These are phyloP conservation scores for Craterostigma plantagineum DNA, from an alignment of 257 asterid species.

Conservation along the genomic window DNA sequence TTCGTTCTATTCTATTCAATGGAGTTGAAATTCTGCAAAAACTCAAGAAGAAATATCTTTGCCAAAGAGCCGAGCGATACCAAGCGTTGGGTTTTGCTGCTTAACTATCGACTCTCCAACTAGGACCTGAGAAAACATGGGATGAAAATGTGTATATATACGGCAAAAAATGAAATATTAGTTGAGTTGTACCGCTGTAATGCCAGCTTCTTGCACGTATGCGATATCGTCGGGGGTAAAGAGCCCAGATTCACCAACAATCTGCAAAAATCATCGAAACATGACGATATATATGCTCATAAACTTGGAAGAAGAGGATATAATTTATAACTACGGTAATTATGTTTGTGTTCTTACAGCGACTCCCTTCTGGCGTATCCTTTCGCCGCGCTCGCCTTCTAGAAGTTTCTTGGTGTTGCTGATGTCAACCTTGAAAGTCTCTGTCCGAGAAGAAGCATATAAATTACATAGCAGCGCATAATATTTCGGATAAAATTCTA, in stretches of 20 bases:
- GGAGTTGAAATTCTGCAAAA: background rate
- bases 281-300: background rate
- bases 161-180: background rate
- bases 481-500: background rate
- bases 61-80: constrained; percentile 60
- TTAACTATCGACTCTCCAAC: constrained; percentile 90
- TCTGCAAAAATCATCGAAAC: constrained; percentile 20
- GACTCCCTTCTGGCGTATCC: constrained; percentile 43
- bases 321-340: too few species aligned
- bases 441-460: constrained; percentile 19
- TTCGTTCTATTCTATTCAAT: background rate
- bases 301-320: too few species aligned
- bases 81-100: constrained; percentile 57
- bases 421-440: constrained; percentile 78
- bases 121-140: constrained; percentile 32
- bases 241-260: constrained; percentile 95
- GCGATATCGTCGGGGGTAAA: constrained; percentile 86
- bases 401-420: constrained; percentile 73
- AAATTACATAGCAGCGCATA: background rate
- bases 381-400: constrained; percentile 77
- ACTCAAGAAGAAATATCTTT: constrained; percentile 41
- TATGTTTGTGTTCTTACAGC: constrained; percentile 17
- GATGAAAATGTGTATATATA: too few species aligned
- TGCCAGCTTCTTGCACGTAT: constrained; percentile 77
- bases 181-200: constrained; percentile 36